These are phyloP conservation scores for Agapanthus africanus DNA, from an alignment of 106 monocot genomes.

Conservation along the genomic window DNA sequence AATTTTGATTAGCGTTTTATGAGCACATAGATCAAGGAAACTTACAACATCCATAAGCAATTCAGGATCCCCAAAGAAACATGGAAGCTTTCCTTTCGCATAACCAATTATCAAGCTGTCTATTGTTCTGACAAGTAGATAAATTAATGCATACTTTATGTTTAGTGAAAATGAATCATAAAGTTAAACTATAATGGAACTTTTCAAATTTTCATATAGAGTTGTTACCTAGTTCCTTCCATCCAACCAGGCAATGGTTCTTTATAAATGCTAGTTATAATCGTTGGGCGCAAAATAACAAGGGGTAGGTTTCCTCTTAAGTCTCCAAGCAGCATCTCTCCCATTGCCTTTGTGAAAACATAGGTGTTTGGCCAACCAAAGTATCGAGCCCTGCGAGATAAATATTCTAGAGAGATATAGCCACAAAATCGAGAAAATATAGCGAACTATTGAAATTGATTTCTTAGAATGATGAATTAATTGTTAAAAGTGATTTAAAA, in stretches of 20 bases:
- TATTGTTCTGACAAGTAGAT: constrained; percentile 38
- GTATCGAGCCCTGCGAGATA: constrained; percentile 36
- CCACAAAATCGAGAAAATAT: not conserved
- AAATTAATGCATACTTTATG: not conserved
- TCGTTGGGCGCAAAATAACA: constrained; percentile 63
- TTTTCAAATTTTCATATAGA: not conserved
- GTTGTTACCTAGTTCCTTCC: constrained; percentile 49
- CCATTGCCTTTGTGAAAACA: constrained; percentile 82
- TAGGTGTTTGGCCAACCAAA: constrained; percentile 89
- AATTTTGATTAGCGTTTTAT: not conserved
- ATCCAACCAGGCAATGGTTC: constrained; percentile 82
- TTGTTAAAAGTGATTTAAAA: not conserved
- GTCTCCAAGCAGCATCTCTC: constrained; percentile 66
- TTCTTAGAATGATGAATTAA: not conserved
- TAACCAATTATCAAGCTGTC: constrained; percentile 62
- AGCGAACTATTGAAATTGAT: not conserved
- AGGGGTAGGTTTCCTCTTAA: constrained; percentile 44
- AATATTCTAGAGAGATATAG: not conserved
- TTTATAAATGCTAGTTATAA: constrained; percentile 66
- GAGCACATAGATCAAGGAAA: too few relatives aligned
- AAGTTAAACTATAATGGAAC: not conserved
- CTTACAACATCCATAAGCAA: constrained; percentile 60
- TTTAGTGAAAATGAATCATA: not conserved
- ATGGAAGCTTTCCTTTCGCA: constrained; percentile 44
- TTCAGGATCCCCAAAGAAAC: constrained; percentile 47